Conservation (phyloP, 1,139 yeast genomes). For the Suhomyces bokatorum region DNA sequence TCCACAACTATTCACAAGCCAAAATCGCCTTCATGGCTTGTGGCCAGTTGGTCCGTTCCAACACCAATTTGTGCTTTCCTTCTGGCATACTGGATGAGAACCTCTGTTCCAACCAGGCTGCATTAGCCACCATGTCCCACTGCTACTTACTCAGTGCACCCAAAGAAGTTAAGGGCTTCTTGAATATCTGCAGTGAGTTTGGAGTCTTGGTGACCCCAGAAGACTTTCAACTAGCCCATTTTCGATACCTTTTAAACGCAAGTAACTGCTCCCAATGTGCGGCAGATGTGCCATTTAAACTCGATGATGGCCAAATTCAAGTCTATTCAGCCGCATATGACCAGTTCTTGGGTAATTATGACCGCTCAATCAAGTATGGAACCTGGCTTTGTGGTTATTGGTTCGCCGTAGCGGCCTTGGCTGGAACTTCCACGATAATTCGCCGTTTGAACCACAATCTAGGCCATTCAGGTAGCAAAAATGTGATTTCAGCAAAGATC, state of each 20-base stretch:
- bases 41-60: slow-evolving; percentile 24
- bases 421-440: slow-evolving; percentile 33
- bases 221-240: slow-evolving; percentile 34
- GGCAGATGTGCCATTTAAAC: slow-evolving; percentile 25
- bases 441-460: not conserved
- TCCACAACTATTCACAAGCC: slow-evolving; percentile 29
- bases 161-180: slow-evolving; percentile 25
- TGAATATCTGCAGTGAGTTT: slow-evolving; percentile 29
- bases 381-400: slow-evolving; percentile 32
- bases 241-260: slow-evolving; percentile 39
- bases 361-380: slow-evolving; percentile 38
- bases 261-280: slow-evolving; percentile 19
- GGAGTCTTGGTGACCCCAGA: slow-evolving; percentile 31
- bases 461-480: not conserved
- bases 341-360: slow-evolving; percentile 43
- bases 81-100: slow-evolving; percentile 9
- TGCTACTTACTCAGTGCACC: slow-evolving; percentile 34
- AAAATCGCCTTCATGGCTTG: slow-evolving; percentile 37
- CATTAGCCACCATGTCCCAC: slow-evolving; percentile 44
- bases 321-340: slow-evolving; percentile 29
- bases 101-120: slow-evolving; percentile 32
- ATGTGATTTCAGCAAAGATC: not conserved
- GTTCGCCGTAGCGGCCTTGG: slow-evolving; percentile 28
- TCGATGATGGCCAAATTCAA: slow-evolving; percentile 23
- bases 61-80: slow-evolving; percentile 2